These are phyloP conservation scores for Luzula sylvatica DNA, from an alignment of 176 grass and related monocot species.

Conservation along the genomic window DNA sequence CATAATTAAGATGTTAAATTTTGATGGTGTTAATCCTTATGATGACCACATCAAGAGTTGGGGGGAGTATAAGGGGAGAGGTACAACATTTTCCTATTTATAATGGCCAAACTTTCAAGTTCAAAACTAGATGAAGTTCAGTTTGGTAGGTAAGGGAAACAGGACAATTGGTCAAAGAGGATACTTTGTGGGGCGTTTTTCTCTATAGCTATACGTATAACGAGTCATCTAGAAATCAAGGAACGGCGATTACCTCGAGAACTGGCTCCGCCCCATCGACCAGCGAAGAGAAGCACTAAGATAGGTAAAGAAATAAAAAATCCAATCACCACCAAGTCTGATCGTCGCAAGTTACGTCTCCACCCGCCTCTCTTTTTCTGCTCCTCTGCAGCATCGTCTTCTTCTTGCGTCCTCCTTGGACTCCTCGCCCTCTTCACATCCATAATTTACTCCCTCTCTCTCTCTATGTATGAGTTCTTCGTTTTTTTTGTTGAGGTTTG, in stretches of 20 bases:
- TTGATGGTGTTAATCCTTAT: no score
- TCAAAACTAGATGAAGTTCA: neutral
- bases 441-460: slow-evolving; percentile 4
- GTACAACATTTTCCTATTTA: neutral
- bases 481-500: neutral
- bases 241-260: no score
- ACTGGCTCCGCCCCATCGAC: slow-evolving; percentile 15
- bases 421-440: slow-evolving; percentile 63
- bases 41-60: no score
- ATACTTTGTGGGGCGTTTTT: no score
- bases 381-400: slow-evolving; percentile 16
- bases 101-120: neutral
- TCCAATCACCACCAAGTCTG: slow-evolving; percentile 45
- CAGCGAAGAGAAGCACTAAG: slow-evolving; percentile 38
- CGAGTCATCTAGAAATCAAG: no score
- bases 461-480: neutral
- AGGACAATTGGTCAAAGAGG: no score
- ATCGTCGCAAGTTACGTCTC: slow-evolving; percentile 34
- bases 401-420: slow-evolving; percentile 32
- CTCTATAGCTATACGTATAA: no score
- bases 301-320: slow-evolving; percentile 49
- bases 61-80: no score
- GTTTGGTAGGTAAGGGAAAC: neutral
- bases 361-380: slow-evolving; percentile 39
- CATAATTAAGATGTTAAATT: no score